Evolutionary conservation across 306 rosid genomes (phyloP).

Genomic region (Datisca glomerata): DNA sequence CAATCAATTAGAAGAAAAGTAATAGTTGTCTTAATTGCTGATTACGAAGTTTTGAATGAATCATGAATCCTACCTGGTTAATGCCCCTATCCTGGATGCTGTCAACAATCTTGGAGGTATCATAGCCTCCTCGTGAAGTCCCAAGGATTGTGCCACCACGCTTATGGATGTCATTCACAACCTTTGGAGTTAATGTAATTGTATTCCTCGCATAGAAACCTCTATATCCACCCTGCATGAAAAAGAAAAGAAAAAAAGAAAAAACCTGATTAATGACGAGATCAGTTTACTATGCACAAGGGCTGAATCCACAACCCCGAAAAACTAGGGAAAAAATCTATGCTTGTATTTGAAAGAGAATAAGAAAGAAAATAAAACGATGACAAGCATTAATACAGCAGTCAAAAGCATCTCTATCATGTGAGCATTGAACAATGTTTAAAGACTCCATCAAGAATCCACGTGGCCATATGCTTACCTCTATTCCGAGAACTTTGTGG

Average conservation of each 20-base stretch:
- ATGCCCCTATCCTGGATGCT: conserved; percentile 47
- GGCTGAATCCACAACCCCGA: too few relatives aligned
- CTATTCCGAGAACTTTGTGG: conserved; percentile 32
- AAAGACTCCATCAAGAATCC: background rate
- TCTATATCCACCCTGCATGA: conserved; percentile 38
- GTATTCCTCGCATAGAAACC: conserved; percentile 45
- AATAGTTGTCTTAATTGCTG: too few relatives aligned
- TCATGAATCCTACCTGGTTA: too few relatives aligned
- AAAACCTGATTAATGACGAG: background rate
- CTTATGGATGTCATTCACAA: too few relatives aligned
- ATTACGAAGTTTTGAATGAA: too few relatives aligned
- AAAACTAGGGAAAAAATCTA: too few relatives aligned
- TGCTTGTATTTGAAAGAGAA: too few relatives aligned
- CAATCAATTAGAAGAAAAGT: too few relatives aligned
- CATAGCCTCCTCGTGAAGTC: conserved; percentile 40
- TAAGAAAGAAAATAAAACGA: too few relatives aligned
- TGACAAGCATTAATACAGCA: too few relatives aligned
- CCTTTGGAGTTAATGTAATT: conserved; percentile 34
- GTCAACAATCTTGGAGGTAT: conserved; percentile 40
- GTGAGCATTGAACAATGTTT: background rate
- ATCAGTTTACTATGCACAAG: too few relatives aligned
- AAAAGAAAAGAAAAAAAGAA: background rate
- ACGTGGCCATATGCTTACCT: conserved; percentile 13
- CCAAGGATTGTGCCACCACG: conserved; percentile 60
- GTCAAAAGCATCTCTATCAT: too few relatives aligned